Percentiles rank a stretch among this genome's conserved stretches.
phyloP scores from a whole-genome alignment of 768 basidiomycete genomes.

The Trichaptum fuscoviolaceum region DNA sequence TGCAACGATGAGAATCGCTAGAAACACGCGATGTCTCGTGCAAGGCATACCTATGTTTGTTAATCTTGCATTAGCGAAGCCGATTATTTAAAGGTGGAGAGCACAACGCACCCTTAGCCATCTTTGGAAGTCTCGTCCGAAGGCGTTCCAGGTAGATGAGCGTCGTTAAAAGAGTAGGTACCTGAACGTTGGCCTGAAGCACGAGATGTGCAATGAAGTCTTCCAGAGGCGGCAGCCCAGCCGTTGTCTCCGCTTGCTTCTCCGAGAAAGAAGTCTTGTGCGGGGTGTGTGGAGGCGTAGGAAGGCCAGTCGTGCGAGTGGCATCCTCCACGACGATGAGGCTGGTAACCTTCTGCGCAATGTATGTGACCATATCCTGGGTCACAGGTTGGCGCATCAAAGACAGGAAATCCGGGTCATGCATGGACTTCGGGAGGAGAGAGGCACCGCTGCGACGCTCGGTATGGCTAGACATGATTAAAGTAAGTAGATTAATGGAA shows the following conservation, averaged over 20 bases:
- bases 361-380: conserved; percentile 78
- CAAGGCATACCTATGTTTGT: conserved; percentile 61
- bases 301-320: conserved; percentile 34
- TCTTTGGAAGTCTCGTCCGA: conserved; percentile 67
- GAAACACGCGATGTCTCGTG: conserved; percentile 92
- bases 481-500: conserved; percentile 25
- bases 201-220: conserved; percentile 83
- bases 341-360: conserved; percentile 71
- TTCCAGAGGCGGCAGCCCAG: conserved; percentile 59
- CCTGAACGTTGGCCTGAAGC: conserved; percentile 80
- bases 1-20: conserved; percentile 92
- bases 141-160: conserved; percentile 90
- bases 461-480: conserved; percentile 26
- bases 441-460: conserved; percentile 68
- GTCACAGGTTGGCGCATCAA: conserved; percentile 77
- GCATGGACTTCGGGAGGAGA: conserved; percentile 66
- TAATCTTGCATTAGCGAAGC: conserved; percentile 13
- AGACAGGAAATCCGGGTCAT: conserved; percentile 76
- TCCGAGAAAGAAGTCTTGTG: conserved; percentile 38
- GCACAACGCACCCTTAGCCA: conserved; percentile 70
- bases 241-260: conserved; percentile 21
- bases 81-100: conserved; percentile 8
- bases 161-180: conserved; percentile 84
- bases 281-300: conserved; percentile 69
- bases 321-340: conserved; percentile 71